Evolutionary conservation across 192 early-diverging fungal species (phyloP).

Genomic region (Dimargaris verticillata): DNA sequence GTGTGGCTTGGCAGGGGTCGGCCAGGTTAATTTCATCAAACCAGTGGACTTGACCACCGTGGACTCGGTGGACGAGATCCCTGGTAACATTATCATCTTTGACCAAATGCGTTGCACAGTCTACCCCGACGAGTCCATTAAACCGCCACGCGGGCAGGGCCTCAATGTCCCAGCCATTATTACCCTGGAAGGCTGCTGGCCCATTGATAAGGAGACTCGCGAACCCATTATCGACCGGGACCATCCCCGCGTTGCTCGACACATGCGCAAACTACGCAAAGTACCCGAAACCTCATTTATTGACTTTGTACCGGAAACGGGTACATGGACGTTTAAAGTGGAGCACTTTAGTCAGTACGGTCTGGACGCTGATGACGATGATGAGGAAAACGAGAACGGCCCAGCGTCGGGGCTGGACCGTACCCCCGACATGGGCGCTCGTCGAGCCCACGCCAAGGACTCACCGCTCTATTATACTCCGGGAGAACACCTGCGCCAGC

Average conservation of each 20-base stretch:
- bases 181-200: conserved; percentile 64
- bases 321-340: conserved; percentile 85
- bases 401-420: no score
- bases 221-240: conserved; percentile 42
- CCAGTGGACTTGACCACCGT: conserved; percentile 63
- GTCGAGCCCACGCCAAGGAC: no score
- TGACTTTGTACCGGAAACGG: conserved; percentile 47
- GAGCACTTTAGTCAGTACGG: conserved; percentile 63
- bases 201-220: conserved; percentile 60
- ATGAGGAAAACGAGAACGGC: conserved; percentile 29
- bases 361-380: conserved; percentile 46
- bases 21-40: conserved; percentile 57
- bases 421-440: no score
- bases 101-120: conserved; percentile 48
- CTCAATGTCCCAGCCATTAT: conserved; percentile 77
- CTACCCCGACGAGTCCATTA: conserved; percentile 64
- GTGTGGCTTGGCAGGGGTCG: conserved; percentile 48
- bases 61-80: conserved; percentile 41
- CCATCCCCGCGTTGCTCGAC: conserved; percentile 49
- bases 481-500: no score
- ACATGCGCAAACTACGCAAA: conserved; percentile 46
- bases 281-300: conserved; percentile 68
- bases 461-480: no score
- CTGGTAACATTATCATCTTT: conserved; percentile 66
- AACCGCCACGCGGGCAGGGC: conserved; percentile 67